A percentile compares a stretch with the other conserved stretches of the same genome.
Evolutionary conservation across 768 basidiomycete species (phyloP).

Genomic region (Saitozyma sp.): DNA sequence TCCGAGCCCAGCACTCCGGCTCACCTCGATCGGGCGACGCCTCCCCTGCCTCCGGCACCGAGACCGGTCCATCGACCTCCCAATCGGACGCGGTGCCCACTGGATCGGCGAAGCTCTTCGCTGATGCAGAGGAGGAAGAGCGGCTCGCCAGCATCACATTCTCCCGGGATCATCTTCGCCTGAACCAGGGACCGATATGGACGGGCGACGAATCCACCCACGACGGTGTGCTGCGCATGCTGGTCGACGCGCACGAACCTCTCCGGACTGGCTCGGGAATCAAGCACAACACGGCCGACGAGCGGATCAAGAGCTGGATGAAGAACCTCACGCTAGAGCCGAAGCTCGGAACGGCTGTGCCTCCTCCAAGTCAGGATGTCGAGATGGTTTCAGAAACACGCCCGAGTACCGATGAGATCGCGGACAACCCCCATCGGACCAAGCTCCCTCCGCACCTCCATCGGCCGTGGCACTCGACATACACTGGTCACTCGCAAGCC

Average conservation of each 20-base stretch:
- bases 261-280: conserved; percentile 58
- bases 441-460: conserved; percentile 46
- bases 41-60: not conserved
- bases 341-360: conserved; percentile 35
- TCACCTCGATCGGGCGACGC: not conserved
- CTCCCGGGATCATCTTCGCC: conserved; percentile 47
- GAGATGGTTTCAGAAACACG: conserved; percentile 45
- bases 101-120: conserved; percentile 62
- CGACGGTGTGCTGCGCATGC: conserved; percentile 76
- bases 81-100: not conserved
- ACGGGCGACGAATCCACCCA: conserved; percentile 70
- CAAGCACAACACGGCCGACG: conserved; percentile 33
- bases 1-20: not conserved
- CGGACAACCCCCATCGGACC: conserved; percentile 30
- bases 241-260: conserved; percentile 77
- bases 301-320: conserved; percentile 40
- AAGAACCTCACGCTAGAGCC: conserved; percentile 55
- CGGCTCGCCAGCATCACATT: conserved; percentile 8
- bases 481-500: conserved; percentile 26
- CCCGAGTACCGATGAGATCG: not conserved
- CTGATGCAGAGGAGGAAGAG: conserved; percentile 59
- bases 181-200: conserved; percentile 68
- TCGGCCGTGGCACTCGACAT: conserved; percentile 47
- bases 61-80: not conserved
- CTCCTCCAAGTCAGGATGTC: conserved; percentile 50